phyloP scores from a whole-genome alignment of 805 yeast genomes.

The Saturnispora halmiae region DNA sequence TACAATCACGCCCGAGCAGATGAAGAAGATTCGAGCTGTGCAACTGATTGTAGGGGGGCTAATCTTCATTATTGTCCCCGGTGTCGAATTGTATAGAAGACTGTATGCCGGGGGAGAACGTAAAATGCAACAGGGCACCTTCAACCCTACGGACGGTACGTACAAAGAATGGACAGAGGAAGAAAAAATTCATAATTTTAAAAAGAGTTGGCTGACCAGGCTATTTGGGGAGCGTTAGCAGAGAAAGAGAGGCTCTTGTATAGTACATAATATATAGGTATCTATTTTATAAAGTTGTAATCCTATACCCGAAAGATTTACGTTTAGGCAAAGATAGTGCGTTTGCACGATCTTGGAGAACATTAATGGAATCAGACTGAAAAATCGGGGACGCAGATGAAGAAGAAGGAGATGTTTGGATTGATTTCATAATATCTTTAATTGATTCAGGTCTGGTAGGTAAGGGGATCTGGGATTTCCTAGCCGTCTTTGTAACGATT shows the following conservation, averaged over 20 bases:
- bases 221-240: constrained; percentile 37
- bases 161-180: constrained; percentile 35
- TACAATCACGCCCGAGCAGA: constrained; percentile 18
- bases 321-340: not conserved
- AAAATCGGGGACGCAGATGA: constrained; percentile 3
- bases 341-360: not conserved
- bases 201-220: constrained; percentile 31
- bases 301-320: not conserved
- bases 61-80: constrained; percentile 24
- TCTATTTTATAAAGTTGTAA: not conserved
- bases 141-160: constrained; percentile 35
- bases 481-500: not conserved
- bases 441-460: constrained; percentile 15
- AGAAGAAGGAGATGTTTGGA: not conserved
- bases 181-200: constrained; percentile 32
- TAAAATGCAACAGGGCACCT: constrained; percentile 38
- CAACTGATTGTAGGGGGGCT: constrained; percentile 28
- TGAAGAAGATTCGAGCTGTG: constrained; percentile 20
- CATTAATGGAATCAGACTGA: not conserved
- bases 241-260: too few relatives aligned
- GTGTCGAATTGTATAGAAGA: constrained; percentile 27
- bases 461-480: constrained; percentile 4
- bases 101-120: constrained; percentile 34
- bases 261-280: constrained; percentile 16
- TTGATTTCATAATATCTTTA: not conserved